Base-by-base conservation (phyloP, 371 early-diverging fungal genomes). In the Apophysomyces variabilis region DNA sequence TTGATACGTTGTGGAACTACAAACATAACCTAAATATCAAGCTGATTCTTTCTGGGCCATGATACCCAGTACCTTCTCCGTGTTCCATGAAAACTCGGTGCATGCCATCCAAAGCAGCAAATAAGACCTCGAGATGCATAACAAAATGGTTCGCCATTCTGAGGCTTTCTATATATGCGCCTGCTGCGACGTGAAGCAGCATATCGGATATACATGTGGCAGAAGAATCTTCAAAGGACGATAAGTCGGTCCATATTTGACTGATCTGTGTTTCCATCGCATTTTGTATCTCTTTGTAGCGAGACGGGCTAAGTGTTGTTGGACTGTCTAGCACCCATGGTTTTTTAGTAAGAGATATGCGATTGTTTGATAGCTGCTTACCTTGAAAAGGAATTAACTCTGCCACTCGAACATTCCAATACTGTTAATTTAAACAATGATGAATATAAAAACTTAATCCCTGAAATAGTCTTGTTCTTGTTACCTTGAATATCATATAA, bases 191-290 rank as follows among this genome's bases (percentile, higher is more conserved):
- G 62, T 95, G 91, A 57, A 95, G 73, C 21, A 99, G 80, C 94
- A 97, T 98, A 56, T 96, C 96, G 0, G 96, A 95, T 41, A 99
- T 97, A 77, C 95, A 96, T 12, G 95, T 93, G 3, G 98, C 97
- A 0, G 96, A 91, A 3, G 96, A 95, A 67, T 97, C 98, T 76
- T 98, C 98, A 77, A 96, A 99, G 3, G 92, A 91, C 5, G 95
- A 93, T 26, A 98, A 78, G 13, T 96, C 94, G 4, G 93, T 89
- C 89, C 96, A 93, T 62, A 99, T 95, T 46, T 91, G 87, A 43
- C 86, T 90, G 6, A 93, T 93, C 73, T 92, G 92, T 57, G 93
- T 88, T 58, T 95, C 92, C 62, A 85, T 83, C 7, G 58, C 59
- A 5, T 5, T 50, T 62, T 85, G 91, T 12, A 73, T 71, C 16